Percentiles rank a stretch among this genome's conserved stretches.
phyloP scores from a whole-genome alignment of 148 eudicot species.

The Dianthus caryophyllus region DNA sequence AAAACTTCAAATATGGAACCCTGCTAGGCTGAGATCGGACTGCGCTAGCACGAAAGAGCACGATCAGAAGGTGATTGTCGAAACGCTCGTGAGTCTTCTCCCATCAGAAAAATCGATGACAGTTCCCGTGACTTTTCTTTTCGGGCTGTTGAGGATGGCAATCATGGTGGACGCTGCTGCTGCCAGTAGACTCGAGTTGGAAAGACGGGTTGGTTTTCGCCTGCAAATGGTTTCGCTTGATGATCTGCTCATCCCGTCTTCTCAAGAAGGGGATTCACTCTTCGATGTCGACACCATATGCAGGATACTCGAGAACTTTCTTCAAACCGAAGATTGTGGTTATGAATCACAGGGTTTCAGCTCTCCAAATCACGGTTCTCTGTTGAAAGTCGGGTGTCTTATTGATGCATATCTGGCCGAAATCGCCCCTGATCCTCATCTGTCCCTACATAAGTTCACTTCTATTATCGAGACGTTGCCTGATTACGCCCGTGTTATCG shows the following conservation, averaged over 20 bases:
- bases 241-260: slow-evolving; percentile 60
- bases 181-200: slow-evolving; percentile 54
- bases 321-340: slow-evolving; percentile 50
- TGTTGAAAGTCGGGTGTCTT: slow-evolving; percentile 57
- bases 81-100: slow-evolving; percentile 49
- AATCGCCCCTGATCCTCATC: slow-evolving; percentile 61
- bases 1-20: slow-evolving; percentile 62
- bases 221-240: slow-evolving; percentile 56
- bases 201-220: slow-evolving; percentile 48
- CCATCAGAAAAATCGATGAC: slow-evolving; percentile 47
- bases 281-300: slow-evolving; percentile 60
- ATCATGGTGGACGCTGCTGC: slow-evolving; percentile 46
- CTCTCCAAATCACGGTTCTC: slow-evolving; percentile 53
- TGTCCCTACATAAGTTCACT: slow-evolving; percentile 46
- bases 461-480: slow-evolving; percentile 54
- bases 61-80: slow-evolving; percentile 54
- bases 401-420: slow-evolving; percentile 65
- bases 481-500: slow-evolving; percentile 69
- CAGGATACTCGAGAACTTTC: slow-evolving; percentile 55
- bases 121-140: slow-evolving; percentile 51
- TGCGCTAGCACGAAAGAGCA: slow-evolving; percentile 26
- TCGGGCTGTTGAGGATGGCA: slow-evolving; percentile 56
- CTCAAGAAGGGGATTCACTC: slow-evolving; percentile 49
- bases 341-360: slow-evolving; percentile 53
- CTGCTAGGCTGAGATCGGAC: slow-evolving; percentile 37